Base-by-base conservation (phyloP, 352 stramenopile genomes). In the Globisporangium polare region DNA sequence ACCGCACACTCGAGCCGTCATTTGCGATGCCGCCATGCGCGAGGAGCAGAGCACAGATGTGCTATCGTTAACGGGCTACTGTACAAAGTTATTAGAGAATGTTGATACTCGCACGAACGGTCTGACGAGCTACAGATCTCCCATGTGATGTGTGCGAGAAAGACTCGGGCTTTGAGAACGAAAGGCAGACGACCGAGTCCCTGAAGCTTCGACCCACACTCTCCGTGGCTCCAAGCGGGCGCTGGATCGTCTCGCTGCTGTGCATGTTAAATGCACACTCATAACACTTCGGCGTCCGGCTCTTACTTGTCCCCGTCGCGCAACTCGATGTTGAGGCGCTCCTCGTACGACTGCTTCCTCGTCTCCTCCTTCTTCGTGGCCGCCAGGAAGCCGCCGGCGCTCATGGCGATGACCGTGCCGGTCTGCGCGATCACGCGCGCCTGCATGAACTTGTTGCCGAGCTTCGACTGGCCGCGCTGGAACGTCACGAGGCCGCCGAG, bases 391-490 rank as follows among this genome's bases (percentile, higher is more conserved):
- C 63, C 74, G n/a, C 83, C 80, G 7, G 64, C 69, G 5, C 71
- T 77, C 46, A 95, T 64, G 8, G 83, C 83, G 5, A 91, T n/a
- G 5, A 95, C 74, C 2, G 86, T 95, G 18, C 68, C 74, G 3
- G 75, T 82, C 65, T 95, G 86, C 52, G 71, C 69, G 39, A 92
- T 62, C 35, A 95, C 80, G 20, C 86, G 82, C 46, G 82, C 83
- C 60, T 91, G 82, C 86, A 95, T 95, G 65, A 93, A 95, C 47
- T 75, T 74, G 66, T 93, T 91, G 58, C 80, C 75, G 41, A 91
- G 74, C 67, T 89, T 88, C 47, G 83, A 90, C 42, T 89, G 76
- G 37, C 83, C 83, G 29, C 60, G 73, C 50, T 89, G 71, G 53
- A 95, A 95, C 24, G 86, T 90, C 37, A 72, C 58, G 46, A 93